Evolutionary conservation across 371 early-diverging fungal species (phyloP).

Genomic region (Syncephalis fuscata): DNA sequence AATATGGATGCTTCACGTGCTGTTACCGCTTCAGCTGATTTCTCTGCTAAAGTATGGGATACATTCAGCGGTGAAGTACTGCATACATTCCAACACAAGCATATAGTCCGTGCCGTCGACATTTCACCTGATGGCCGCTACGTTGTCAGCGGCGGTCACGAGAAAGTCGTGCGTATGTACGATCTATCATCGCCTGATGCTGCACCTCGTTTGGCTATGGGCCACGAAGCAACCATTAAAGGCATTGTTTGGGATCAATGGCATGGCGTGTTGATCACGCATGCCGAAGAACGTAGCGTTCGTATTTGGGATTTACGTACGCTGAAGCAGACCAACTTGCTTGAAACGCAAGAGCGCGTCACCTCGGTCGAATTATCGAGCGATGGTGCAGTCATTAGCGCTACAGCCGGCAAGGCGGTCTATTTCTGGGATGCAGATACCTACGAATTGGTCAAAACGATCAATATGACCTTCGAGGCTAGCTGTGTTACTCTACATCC

Average conservation of each 20-base stretch:
- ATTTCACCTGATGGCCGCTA: conserved; percentile 45
- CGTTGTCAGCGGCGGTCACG: conserved; percentile 65
- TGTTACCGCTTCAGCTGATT: conserved; percentile 82
- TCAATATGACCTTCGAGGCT: conserved; percentile 39
- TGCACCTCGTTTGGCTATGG: conserved; percentile 25
- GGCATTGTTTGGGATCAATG: conserved; percentile 52
- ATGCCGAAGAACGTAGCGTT: too few relatives aligned
- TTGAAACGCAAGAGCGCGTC: conserved; percentile 24
- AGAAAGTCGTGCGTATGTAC: conserved; percentile 60
- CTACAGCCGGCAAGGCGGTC: conserved; percentile 56
- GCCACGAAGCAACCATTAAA: conserved; percentile 43
- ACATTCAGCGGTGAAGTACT: conserved; percentile 52
- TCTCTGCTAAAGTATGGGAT: conserved; percentile 75
- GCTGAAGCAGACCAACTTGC: conserved; percentile 30
- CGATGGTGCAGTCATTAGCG: conserved; percentile 46
- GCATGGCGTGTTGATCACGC: conserved; percentile 32
- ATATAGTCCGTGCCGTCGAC: conserved; percentile 70
- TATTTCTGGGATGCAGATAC: conserved; percentile 49
- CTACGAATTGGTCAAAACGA: conserved; percentile 29
- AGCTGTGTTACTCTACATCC: conserved; percentile 68
- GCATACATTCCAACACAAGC: conserved; percentile 48
- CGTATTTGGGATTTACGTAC: conserved; percentile 54
- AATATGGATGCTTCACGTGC: conserved; percentile 51
- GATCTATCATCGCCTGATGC: conserved; percentile 52
- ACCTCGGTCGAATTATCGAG: conserved; percentile 49